Base-by-base conservation (phyloP, 768 basidiomycete species). In the Daedaleopsis sinensis region DNA sequence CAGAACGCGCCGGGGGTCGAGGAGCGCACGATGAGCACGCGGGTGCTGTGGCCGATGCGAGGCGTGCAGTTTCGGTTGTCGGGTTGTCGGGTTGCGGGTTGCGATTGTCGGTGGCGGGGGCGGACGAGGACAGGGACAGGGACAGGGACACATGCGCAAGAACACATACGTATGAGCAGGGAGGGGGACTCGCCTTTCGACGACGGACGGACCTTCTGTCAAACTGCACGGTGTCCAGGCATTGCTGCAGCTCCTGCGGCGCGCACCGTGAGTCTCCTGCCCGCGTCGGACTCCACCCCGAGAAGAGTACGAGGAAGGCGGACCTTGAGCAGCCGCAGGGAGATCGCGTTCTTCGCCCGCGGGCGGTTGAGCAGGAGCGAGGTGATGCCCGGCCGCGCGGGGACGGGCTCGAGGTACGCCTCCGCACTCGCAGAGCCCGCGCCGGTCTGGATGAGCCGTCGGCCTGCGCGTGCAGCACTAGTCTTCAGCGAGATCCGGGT, bases 281-380 rank as follows among this genome's bases (percentile, higher is more conserved):
- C 57, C 61, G 37, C 43, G 48, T 35, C 47, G 44, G 6, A 61
- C 19, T 59, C 19, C 52, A 35, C 38, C 55, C n/a, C 36, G 50
- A 65, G 68, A 15, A 16, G 62, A 18, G 11, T 18, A n/a, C n/a
- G n/a, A n/a, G n/a, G n/a, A n/a, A n/a, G 11, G 11, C 72, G 27
- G 56, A 91, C 92, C 77, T 84, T 77, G 36, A 96, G 78, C 64
- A 96, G 80, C 38, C 77, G 77, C 62, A 85, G 75, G 3, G 93
- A 94, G 48, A 96, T 91, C 21, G 94, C 93, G 76, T 96, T 96
- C 81, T 88, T 94, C 67, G 84, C 87, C 66, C 89, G 81, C 9
- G 93, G 91, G 61, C 91, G 80, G 70, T 95, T 91, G 59, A 96
- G 83, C n/a, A 85, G 84, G 19, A 96, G 79, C 65, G 82, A 89